Evolutionary conservation across 805 yeast genomes (phyloP), one percentile per base, ranked within the genome.

Genomic region (Candida alai): DNA sequence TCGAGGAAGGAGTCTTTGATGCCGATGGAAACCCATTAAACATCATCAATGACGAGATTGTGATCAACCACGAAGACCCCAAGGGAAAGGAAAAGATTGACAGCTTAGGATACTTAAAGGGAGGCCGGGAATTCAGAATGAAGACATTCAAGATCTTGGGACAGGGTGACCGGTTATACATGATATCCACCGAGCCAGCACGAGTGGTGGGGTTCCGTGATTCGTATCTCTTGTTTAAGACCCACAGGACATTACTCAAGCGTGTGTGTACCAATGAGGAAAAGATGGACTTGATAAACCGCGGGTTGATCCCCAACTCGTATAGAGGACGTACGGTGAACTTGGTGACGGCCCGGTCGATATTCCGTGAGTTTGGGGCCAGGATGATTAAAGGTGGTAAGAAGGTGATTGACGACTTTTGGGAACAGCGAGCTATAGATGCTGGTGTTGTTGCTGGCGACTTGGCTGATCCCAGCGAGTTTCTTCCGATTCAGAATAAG

Each of bases 101-200:
- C 45, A 66, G 54, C 25, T 52, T 70, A 39, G 97, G 97, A 19
- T 68, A 70, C 30, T 64, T 90, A 39, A 53, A 58, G 28, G 95
- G 84, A 4, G 89, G 78, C 12, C 73, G 97, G 43, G 75, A 76
- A 49, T 90, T 74, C 62, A 70, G 89, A 39, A 78, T 81, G 36
- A 74, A 80, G 40, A 73, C 83, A 0, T 84, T 84, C 57, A 79
- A 78, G 5, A 66, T 83, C 6, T 52, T 65, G 26, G 80, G 77
- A 4, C 68, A 76, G 36, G 96, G 95, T 6, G 75, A 78, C 14
- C 70, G 80, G 44, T 68, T 80, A 38, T 93, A 77, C 58, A 89
- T 90, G 95, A 74, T 93, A 30, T 81, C 95, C 2, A 89, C 97
- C 0, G 98, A 93, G 53, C 96, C 96, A 2, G 97, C 98, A 1